Evolutionary conservation across 2,329 filamentous ascomycete species (phyloP), one percentile per base, ranked within the genome.

Genomic region (Fragosphaeria purpurea): DNA sequence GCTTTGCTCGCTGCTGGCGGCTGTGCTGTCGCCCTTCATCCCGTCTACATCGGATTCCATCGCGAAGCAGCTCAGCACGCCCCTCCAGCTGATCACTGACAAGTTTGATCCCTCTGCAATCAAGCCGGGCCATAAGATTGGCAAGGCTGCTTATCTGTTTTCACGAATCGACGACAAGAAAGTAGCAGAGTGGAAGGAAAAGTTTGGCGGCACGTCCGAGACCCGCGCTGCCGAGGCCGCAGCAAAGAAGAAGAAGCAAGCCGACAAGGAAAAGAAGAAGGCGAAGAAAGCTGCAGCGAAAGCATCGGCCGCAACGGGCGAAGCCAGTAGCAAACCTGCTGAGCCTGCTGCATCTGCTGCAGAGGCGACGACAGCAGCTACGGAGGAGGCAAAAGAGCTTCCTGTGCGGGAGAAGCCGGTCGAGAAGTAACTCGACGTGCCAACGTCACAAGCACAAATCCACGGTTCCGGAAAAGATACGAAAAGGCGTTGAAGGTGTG

Each of bases 21-120:
- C 80, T 49, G 70, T 95, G 42, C 78, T 90, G 51, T 80, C 82
- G 48, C 90, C 90, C 0, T 96, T 91, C 69, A 87, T 96, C 75
- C 89, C 88, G 41, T 76, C 77, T n/a, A 90, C 85, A 7, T 75
- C 85, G 4, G 76, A 76, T 53, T 80, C 80, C 35, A 95, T 96
- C 59, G 79, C 88, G 57, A 68, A 78, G 55, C 91, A 96, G 70
- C 77, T 97, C 33, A 57, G 48, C 44, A 41, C 49, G 56, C 65
- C 84, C 55, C 73, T 53, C 68, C 78, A 61, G 67, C 75, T 45
- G 67, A 88, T 90, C 54, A 83, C 86, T 2, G 73, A 81, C 56
- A 70, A 71, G 43, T 93, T 86, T 83, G 62, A 64, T 13, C 67
- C 69, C n/a, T 73, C 79, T 54, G 68, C 73, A 3, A 70, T 93